phyloP scores from a whole-genome alignment of 208 protist species.

The Wallacemonas sp. region DNA sequence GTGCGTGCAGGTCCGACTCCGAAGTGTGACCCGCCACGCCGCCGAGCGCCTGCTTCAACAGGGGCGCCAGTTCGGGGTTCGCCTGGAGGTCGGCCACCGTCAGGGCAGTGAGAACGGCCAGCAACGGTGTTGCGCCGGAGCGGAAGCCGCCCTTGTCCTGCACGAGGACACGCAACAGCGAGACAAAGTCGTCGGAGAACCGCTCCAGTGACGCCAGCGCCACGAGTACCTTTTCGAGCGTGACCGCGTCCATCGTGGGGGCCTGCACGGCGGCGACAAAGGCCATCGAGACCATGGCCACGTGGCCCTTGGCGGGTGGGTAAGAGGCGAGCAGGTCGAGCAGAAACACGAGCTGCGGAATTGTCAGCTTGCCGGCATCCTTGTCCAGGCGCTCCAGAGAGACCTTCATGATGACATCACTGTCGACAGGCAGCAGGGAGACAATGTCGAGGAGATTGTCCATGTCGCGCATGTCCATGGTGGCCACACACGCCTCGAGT shows the following conservation, averaged over 20 bases:
- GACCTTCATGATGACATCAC: slow-evolving; percentile 43
- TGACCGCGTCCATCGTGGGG: slow-evolving; percentile 51
- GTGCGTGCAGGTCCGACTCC: neutral
- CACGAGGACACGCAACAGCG: slow-evolving; percentile 45
- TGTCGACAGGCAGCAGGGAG: slow-evolving; percentile 65
- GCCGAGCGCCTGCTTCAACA: slow-evolving; percentile 3
- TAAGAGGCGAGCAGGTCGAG: slow-evolving; percentile 80
- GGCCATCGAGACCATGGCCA: slow-evolving; percentile 68
- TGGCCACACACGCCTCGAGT: slow-evolving; percentile 32
- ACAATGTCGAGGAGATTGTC: slow-evolving; percentile 68
- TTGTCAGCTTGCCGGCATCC: slow-evolving; percentile 60
- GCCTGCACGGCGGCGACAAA: slow-evolving; percentile 65
- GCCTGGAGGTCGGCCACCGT: neutral
- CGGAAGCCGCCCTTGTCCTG: slow-evolving; percentile 69
- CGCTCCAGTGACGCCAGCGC: slow-evolving; percentile 59
- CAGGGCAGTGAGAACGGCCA: neutral
- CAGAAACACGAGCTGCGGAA: slow-evolving; percentile 52
- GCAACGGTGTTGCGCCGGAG: neutral
- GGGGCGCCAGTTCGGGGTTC: neutral
- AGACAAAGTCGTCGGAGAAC: slow-evolving; percentile 87
- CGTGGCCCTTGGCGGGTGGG: slow-evolving; percentile 66
- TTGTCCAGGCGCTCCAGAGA: slow-evolving; percentile 64
- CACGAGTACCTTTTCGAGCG: slow-evolving; percentile 61
- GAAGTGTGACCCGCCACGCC: neutral
- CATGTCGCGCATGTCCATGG: slow-evolving; percentile 55